Conservation (phyloP, 2,329 filamentous ascomycete species). For the Coniochaeta sp. region DNA sequence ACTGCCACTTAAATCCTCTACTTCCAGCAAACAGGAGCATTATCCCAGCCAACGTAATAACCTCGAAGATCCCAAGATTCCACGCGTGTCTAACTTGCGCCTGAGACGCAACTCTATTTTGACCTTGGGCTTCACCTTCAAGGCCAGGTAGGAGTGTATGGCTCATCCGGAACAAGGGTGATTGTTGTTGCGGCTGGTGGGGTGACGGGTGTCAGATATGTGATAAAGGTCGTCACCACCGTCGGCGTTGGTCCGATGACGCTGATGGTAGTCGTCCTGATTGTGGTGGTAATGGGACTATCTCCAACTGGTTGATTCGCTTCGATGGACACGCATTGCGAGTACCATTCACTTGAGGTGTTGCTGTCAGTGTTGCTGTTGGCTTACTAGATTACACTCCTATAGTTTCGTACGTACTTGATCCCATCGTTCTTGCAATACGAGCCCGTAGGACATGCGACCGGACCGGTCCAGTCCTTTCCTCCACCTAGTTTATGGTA, state of each 20-base stretch:
- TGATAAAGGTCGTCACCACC: constrained; percentile 14
- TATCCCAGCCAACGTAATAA: too few species aligned
- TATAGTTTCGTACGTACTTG: constrained; percentile 9
- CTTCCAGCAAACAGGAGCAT: too few species aligned
- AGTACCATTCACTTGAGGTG: constrained; percentile 13
- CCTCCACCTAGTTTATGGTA: constrained; percentile 11
- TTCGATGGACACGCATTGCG: constrained; percentile 14
- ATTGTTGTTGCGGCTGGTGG: constrained; percentile 9
- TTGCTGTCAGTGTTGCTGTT: not conserved
- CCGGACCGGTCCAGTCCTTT: constrained; percentile 9
- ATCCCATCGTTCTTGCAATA: constrained; percentile 13
- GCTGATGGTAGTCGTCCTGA: constrained; percentile 13
- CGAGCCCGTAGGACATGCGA: constrained; percentile 10
- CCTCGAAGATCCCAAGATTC: too few species aligned
- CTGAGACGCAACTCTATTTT: not conserved
- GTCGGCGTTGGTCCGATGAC: constrained; percentile 13
- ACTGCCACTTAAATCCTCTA: too few species aligned
- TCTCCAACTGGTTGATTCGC: not conserved
- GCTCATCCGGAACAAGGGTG: constrained; percentile 15
- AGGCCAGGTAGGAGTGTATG: constrained; percentile 1
- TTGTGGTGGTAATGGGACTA: constrained; percentile 7
- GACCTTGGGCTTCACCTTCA: not conserved
- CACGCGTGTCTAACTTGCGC: not conserved
- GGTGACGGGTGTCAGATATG: constrained; percentile 9
- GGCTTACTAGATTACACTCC: not conserved